A percentile compares a stretch with the other conserved stretches of the same genome.
Conservation (phyloP, 495 filamentous ascomycete genomes). For the Bathelium albidoporum region DNA sequence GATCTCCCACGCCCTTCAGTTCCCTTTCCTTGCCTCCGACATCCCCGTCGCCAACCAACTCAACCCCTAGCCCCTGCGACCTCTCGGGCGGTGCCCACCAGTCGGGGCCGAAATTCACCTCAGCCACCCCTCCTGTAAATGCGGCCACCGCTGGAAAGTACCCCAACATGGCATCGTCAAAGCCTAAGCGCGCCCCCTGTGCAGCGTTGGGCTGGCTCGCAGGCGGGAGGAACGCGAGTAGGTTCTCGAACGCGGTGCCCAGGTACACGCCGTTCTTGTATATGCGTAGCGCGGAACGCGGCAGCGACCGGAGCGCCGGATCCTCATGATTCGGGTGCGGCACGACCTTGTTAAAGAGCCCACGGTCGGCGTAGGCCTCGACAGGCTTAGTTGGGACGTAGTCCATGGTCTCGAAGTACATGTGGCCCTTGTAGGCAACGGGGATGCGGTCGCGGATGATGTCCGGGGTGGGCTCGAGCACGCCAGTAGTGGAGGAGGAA, state of each 20-base stretch:
- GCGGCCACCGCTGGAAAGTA: constrained; percentile 93
- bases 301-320: constrained; percentile 68
- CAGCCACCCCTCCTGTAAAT: constrained; percentile 80
- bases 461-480: constrained; percentile 44
- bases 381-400: constrained; percentile 81
- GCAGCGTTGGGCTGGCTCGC: constrained; percentile 69
- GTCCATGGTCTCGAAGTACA: constrained; percentile 92
- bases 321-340: constrained; percentile 63
- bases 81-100: constrained; percentile 73
- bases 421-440: constrained; percentile 82
- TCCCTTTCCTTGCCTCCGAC: constrained; percentile 4
- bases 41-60: constrained; percentile 3
- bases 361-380: constrained; percentile 71
- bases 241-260: constrained; percentile 78
- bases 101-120: constrained; percentile 81
- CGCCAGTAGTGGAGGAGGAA: constrained; percentile 38
- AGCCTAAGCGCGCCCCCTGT: constrained; percentile 63
- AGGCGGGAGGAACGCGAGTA: constrained; percentile 86
- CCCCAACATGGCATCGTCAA: constrained; percentile 88
- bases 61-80: constrained; percentile 9
- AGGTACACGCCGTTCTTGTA: constrained; percentile 85
- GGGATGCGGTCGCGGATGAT: constrained; percentile 91
- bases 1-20: constrained; percentile 50
- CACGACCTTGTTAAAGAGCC: constrained; percentile 34
- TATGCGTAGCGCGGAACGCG: constrained; percentile 72